Evolutionary conservation across 2,329 filamentous ascomycete species (phyloP), one percentile per base, ranked within the genome.

Genomic region (Didymella pinodella): DNA sequence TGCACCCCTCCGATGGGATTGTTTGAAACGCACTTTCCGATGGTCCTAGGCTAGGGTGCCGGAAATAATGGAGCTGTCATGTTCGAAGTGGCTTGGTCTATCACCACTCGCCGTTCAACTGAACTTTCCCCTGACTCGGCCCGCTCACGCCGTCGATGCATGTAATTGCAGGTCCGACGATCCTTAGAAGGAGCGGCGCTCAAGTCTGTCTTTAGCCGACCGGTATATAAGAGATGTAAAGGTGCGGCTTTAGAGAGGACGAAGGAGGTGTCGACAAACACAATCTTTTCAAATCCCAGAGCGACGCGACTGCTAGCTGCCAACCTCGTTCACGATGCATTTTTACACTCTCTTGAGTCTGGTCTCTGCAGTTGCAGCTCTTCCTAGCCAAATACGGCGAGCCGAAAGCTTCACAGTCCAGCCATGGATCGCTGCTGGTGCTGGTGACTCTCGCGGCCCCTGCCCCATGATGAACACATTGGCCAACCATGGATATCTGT

Each of bases 401-500:
- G 4, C 36, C n/a, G 18, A 40, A 11, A 20, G 11, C 36, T 40
- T 40, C 36, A 40, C n/a, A 40, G 36, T 40, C 36, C 36, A 40
- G 18, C 36, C 36, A 20, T 40, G 36, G 36, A 40, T 40, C 16
- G 36, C 36, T 40, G 36, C 36, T 18, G 8, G n/a, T 11, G 26
- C 48, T 43, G 38, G 25, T 18, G 48, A 51, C 14, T 51, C 48
- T 16, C 48, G 48, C 48, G 48, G 26, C 4, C 48, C 48, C n/a
- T 51, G 48, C 38, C 48, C 48, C 18, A 51, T 51, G 48, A n/a
- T 51, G 48, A 51, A 51, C 25, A 51, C 48, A 1, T 44, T 51
- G 25, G 48, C 48, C 48, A 51, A 51, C 36, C 48, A 51, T 43
- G 48, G 48, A 43, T 51, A 51, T n/a, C 48, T 51, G 48, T 51